A percentile compares a stretch with the other conserved stretches of the same genome.
Conservation (phyloP, 1,284 basidiomycete species). For the Puccinia triticina region DNA sequence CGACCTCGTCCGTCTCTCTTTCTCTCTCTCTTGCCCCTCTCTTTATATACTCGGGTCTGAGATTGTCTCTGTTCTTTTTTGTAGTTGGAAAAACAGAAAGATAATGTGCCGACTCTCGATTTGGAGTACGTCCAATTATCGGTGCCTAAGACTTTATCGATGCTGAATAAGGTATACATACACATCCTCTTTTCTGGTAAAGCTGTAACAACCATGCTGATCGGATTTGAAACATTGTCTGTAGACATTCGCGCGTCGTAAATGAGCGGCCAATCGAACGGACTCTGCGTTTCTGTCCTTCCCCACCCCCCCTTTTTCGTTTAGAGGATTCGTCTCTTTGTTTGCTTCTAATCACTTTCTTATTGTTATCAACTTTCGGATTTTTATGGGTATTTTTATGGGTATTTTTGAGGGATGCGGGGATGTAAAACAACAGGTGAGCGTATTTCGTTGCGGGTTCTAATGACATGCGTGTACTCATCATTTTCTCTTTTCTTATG, state of each 20-base stretch:
- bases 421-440: slow-evolving; percentile 40
- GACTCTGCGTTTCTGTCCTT: background rate
- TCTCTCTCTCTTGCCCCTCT: slow-evolving; percentile 31
- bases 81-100: slow-evolving; percentile 77
- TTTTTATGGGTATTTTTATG: slow-evolving; percentile 40
- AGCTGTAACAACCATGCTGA: background rate
- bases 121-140: slow-evolving; percentile 97
- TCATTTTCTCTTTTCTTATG: background rate
- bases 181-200: background rate
- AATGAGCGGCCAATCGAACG: background rate
- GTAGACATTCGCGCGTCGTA: slow-evolving; percentile 13
- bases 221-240: background rate
- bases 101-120: slow-evolving; percentile 92
- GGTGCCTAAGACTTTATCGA: slow-evolving; percentile 86
- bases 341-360: background rate
- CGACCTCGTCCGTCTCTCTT: slow-evolving; percentile 91
- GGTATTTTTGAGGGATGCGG: background rate
- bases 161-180: slow-evolving; percentile 65
- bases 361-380: slow-evolving; percentile 27
- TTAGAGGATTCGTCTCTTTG: background rate
- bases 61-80: background rate
- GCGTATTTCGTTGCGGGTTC: background rate
- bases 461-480: background rate
- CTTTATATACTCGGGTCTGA: slow-evolving; percentile 50
- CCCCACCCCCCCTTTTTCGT: background rate